Base-by-base conservation (phyloP, 1,284 basidiomycete genomes). In the Volvariella surrecta region DNA sequence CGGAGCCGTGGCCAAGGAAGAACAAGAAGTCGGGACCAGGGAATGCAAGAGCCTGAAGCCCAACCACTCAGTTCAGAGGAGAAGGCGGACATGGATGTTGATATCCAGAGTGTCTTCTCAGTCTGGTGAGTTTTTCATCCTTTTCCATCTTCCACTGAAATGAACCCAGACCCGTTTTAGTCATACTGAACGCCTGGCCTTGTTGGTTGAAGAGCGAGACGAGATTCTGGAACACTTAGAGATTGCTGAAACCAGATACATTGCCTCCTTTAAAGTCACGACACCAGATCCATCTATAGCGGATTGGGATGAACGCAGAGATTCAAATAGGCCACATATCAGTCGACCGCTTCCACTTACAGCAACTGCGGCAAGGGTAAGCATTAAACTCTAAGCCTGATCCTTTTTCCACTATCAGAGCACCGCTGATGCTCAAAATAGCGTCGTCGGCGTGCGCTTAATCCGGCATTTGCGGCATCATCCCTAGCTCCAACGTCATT, bases 161-260 rank as follows among this genome's bases (percentile, higher is more conserved):
- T 13, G 44, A 28, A 10, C 37, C 44, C 45, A 52, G 20, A 43
- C 21, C 32, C 37, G 9, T 39, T 48, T 11, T 51, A 89, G 85
- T 18, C 80, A 88, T 53, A 87, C 82, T 0, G 69, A 72, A 10
- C 65, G 65, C 2, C 64, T 89, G n/a, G 74, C 76, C 0, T 52
- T 74, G 2, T 70, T 89, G 18, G 82, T 89, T 35, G 72, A 76
- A 20, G 78, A 88, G 57, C 71, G 88, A 18, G 82, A 84, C 48
- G 70, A 74, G 51, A 78, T 88, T 16, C 63, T 90, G 17, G 76
- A 87, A 49, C 76, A 82, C 47, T 70, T 91, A 6, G 87, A 91
- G 62, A 73, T 80, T 40, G 82, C 84, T 2, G 87, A 89, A 62
- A 75, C 82, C 4, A 73, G 71, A 53, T 89, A 89, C 55, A 86